Percentiles rank a stretch among this genome's conserved stretches.
Conservation (phyloP, 768 basidiomycete genomes). For the Mycena belliarum region DNA sequence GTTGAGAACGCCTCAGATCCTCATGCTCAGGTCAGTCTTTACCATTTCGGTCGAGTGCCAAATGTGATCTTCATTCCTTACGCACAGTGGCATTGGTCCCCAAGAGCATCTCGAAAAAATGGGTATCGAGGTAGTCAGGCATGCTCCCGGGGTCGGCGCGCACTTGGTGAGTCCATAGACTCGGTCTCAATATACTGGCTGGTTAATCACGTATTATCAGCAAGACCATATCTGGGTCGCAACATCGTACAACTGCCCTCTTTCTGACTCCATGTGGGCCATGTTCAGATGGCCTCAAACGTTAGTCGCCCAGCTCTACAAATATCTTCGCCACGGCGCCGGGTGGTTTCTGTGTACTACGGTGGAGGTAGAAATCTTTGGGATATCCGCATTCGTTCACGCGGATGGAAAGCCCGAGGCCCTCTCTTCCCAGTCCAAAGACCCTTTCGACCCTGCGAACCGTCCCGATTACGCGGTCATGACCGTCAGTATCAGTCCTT, state of each 20-base stretch:
- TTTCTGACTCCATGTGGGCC: constrained; percentile 7
- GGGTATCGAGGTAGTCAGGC: constrained; percentile 1
- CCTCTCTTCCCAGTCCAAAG: background rate
- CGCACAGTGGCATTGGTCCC: constrained; percentile 7
- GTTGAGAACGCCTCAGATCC: background rate
- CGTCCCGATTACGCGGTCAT: constrained; percentile 12
- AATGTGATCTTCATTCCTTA: no score
- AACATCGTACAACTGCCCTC: constrained; percentile 7
- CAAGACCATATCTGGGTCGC: constrained; percentile 6
- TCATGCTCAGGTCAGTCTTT: constrained; percentile 2
- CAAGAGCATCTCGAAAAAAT: constrained; percentile 2
- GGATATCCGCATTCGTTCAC: background rate
- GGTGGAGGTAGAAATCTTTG: constrained; percentile 1
- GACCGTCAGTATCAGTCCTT: background rate
- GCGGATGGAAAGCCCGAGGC: background rate
- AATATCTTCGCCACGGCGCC: background rate
- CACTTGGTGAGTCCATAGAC: constrained; percentile 2
- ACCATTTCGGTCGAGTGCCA: no score
- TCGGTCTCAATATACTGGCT: no score
- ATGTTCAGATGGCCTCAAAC: background rate
- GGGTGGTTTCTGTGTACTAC: background rate
- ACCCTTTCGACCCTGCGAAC: background rate
- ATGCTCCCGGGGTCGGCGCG: constrained; percentile 2
- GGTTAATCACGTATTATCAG: background rate
- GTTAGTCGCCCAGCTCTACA: constrained; percentile 1